Base-by-base conservation (phyloP, 2,329 filamentous ascomycete genomes). In the Drechslerella stenobrocha region DNA sequence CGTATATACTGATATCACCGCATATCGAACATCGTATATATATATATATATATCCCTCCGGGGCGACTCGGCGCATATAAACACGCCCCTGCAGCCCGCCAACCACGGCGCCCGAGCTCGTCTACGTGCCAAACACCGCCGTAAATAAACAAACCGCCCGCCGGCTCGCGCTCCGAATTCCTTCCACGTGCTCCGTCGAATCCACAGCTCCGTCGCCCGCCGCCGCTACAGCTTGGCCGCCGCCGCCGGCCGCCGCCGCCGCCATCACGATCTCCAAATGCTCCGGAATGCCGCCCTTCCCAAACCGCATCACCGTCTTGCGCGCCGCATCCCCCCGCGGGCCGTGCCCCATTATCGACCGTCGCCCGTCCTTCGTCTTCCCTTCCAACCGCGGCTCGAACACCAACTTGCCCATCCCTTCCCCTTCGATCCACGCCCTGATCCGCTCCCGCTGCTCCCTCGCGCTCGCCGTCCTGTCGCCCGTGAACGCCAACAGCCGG, bases 301-400 rank as follows among this genome's bases (percentile, higher is more conserved):
- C 74, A 73, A 84, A 83, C 52, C 76, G 77, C 2, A 84, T 80
- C 69, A 87, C 69, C 13, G 86, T 80, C 5, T 86, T 83, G n/a
- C 79, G 78, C 71, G 84, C 80, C 74, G 76, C 78, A 70, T 87
- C 85, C 0, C 85, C 85, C 0, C 79, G 79, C 50, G 81, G 77
- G 1, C 74, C 78, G n/a, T 87, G 73, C 0, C 77, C 81, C 35
- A 87, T 72, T 1, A 86, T 81, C 8, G 78, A 72, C 52, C 81
- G 63, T 47, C 48, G 77, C 8, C 77, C 77, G 58, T 82, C 81
- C 2, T 73, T 72, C 46, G 76, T 75, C 45, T 79, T 75, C 59
- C 81, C 72, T 15, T 81, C 78, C 5, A 84, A 52, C 9, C 75
- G 75, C 2, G 77, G 76, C 2, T 85, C 84, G 69, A 81, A 81